phyloP scores from a whole-genome alignment of 805 yeast species.

The Blastobotrys robertii region DNA sequence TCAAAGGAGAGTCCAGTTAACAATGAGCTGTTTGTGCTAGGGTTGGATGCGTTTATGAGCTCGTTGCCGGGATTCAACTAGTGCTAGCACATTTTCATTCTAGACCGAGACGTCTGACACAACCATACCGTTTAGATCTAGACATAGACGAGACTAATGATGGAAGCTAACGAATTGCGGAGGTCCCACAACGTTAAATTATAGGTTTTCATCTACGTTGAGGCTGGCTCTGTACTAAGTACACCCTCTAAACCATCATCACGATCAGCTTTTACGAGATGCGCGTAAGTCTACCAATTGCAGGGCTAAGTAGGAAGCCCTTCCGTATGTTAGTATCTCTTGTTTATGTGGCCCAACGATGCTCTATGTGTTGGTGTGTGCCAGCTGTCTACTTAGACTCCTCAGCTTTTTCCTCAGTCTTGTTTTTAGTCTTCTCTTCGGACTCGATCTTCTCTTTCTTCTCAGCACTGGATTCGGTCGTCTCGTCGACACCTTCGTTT shows the following conservation, averaged over 20 bases:
- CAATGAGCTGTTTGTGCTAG: slow-evolving; percentile 45
- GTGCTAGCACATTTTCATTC: no score
- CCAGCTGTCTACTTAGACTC: not conserved
- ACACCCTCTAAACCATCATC: no score
- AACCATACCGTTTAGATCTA: no score
- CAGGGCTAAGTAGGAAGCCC: no score
- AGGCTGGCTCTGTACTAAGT: no score
- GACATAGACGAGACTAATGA: no score
- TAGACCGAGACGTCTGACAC: no score
- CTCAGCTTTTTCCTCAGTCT: not conserved
- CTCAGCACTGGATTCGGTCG: not conserved
- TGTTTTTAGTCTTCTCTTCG: slow-evolving; percentile 1
- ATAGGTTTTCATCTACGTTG: no score
- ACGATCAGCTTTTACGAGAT: no score
- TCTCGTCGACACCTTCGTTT: slow-evolving; percentile 3
- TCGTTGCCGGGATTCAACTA: slow-evolving; percentile 24
- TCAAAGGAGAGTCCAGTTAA: slow-evolving; percentile 40
- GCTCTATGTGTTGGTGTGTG: not conserved
- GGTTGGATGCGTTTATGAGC: slow-evolving; percentile 43
- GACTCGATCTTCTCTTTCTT: slow-evolving; percentile 1
- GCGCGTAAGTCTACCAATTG: no score
- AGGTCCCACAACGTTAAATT: no score
- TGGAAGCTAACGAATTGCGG: no score
- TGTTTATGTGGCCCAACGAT: not conserved
- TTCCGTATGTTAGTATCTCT: not conserved